Percentiles rank a stretch among this genome's conserved stretches.
These are phyloP conservation scores for Xylaria polymorpha DNA, from an alignment of 2,329 filamentous ascomycete species.

Conservation along the genomic window DNA sequence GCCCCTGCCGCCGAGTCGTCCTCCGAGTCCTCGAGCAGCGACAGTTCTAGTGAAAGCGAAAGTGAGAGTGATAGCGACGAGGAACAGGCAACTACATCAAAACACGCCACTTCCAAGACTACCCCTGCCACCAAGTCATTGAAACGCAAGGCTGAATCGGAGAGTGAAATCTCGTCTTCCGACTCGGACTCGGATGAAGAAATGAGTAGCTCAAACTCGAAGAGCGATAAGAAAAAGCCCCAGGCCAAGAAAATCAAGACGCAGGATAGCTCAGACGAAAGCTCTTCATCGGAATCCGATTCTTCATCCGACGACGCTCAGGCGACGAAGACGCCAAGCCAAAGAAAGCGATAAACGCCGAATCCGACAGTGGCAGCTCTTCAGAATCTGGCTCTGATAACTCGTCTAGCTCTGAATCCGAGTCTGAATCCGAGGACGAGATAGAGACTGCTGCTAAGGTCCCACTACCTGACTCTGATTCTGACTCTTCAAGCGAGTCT, in stretches of 20 bases:
- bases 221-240: conserved; percentile 55
- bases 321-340: conserved; percentile 44
- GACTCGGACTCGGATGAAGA: conserved; percentile 54
- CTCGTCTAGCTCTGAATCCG: conserved; percentile 44
- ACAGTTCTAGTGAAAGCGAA: conserved; percentile 53
- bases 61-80: conserved; percentile 53
- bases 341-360: conserved; percentile 36
- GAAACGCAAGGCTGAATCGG: conserved; percentile 66
- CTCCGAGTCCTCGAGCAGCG: conserved; percentile 48
- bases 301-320: conserved; percentile 47
- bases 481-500: conserved; percentile 51
- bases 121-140: conserved; percentile 51
- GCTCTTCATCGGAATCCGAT: conserved; percentile 50
- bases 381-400: conserved; percentile 54
- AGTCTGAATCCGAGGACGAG: conserved; percentile 50
- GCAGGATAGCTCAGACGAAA: conserved; percentile 50
- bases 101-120: conserved; percentile 43
- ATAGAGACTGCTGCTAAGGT: conserved; percentile 52
- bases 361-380: conserved; percentile 50
- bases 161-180: conserved; percentile 54
- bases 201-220: conserved; percentile 52
- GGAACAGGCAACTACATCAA: conserved; percentile 37
- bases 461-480: conserved; percentile 59
- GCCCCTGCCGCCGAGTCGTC: conserved; percentile 49
- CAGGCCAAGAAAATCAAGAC: conserved; percentile 62